These are phyloP conservation scores for Pythium grandisporangium DNA, from an alignment of 352 stramenopile genomes.

Conservation along the genomic window DNA sequence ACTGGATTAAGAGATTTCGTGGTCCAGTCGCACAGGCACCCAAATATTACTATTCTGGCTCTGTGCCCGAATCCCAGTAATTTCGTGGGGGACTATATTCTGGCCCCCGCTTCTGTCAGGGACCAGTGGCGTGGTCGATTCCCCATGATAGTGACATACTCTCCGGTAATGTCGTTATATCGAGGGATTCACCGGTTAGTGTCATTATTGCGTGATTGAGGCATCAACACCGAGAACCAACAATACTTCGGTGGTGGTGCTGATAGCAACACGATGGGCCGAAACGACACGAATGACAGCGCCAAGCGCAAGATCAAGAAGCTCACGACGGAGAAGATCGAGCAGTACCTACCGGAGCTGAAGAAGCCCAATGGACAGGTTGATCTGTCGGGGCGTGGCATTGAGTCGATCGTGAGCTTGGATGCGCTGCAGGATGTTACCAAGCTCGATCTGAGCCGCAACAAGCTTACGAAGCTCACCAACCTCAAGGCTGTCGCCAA, in stretches of 20 bases:
- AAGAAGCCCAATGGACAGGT: conserved; percentile 35
- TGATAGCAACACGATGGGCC: not conserved
- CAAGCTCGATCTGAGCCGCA: conserved; percentile 78
- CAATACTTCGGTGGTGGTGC: not conserved
- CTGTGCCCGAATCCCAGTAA: no score
- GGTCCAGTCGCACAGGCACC: no score
- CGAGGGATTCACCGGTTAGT: no score
- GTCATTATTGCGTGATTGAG: no score
- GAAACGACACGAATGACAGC: no score
- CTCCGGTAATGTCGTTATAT: no score
- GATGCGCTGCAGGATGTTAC: conserved; percentile 47
- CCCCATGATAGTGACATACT: no score
- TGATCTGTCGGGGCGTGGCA: conserved; percentile 59
- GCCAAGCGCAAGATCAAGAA: conserved; percentile 82
- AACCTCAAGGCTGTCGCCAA: conserved; percentile 47
- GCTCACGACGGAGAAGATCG: conserved; percentile 74
- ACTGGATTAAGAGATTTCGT: no score
- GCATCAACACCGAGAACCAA: not conserved
- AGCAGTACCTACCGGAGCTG: conserved; percentile 37
- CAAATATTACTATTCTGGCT: no score
- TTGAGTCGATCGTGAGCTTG: conserved; percentile 72
- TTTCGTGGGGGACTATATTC: no score
- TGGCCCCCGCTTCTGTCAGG: no score
- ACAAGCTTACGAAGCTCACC: conserved; percentile 78
- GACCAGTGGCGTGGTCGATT: no score